Evolutionary conservation across 768 basidiomycete genomes (phyloP).

Genomic region (Suillus subluteus): DNA sequence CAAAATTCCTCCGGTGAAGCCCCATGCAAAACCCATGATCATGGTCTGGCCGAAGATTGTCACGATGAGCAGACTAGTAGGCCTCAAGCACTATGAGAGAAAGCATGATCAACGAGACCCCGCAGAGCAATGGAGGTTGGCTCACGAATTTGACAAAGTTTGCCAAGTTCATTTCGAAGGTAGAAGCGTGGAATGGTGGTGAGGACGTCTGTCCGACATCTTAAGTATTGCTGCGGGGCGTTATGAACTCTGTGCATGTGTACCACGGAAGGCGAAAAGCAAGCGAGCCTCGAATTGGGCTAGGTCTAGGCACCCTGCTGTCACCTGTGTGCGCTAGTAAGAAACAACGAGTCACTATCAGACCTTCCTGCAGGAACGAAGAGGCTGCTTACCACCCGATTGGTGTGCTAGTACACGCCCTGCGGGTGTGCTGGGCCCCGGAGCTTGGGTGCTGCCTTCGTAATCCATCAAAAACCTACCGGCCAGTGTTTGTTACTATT

Average conservation of each 20-base stretch:
- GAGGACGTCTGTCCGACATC: background rate
- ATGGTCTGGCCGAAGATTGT: constrained; percentile 3
- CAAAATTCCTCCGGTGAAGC: background rate
- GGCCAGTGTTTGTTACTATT: too few relatives aligned
- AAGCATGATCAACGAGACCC: background rate
- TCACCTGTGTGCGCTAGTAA: background rate
- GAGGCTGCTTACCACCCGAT: background rate
- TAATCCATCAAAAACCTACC: too few relatives aligned
- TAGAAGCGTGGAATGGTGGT: background rate
- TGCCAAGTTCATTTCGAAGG: background rate
- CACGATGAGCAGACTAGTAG: background rate
- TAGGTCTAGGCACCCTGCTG: background rate
- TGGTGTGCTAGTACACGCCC: too few relatives aligned
- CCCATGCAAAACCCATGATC: background rate
- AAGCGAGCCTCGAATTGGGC: background rate
- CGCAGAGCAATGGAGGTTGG: background rate
- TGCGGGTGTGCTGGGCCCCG: too few relatives aligned
- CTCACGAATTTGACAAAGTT: background rate
- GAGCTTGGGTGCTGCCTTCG: too few relatives aligned
- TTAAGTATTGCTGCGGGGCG: constrained; percentile 1
- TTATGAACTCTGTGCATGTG: background rate
- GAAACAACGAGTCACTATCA: background rate
- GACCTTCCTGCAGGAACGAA: background rate
- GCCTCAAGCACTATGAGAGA: background rate
- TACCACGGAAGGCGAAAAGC: background rate